These are phyloP conservation scores for Ganoderma multipileum DNA, from an alignment of 1,284 basidiomycete species.

Conservation along the genomic window DNA sequence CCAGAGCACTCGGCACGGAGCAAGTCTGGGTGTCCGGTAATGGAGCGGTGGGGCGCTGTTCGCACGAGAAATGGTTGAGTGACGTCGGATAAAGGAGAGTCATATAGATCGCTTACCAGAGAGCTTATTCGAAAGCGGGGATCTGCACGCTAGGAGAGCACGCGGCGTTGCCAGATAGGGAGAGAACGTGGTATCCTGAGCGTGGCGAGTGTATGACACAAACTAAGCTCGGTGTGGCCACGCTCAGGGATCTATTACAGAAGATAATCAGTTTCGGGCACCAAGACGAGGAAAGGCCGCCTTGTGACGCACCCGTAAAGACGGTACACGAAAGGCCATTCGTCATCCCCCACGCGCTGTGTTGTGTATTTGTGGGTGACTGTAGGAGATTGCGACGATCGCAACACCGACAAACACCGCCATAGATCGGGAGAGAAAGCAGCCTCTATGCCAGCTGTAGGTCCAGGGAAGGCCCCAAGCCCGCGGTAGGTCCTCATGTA, in stretches of 20 bases:
- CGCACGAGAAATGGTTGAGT: neutral
- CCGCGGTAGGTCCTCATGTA: neutral
- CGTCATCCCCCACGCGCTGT: neutral
- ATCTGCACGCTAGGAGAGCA: neutral
- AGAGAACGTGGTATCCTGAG: neutral
- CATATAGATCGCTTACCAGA: neutral
- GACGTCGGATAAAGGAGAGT: neutral
- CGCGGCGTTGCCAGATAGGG: neutral
- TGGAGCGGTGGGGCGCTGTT: neutral
- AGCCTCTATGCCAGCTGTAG: conserved; percentile 8
- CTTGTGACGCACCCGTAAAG: neutral
- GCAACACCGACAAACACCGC: neutral
- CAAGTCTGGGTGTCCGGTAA: neutral
- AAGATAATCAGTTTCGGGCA: neutral
- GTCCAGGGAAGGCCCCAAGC: conserved; percentile 18
- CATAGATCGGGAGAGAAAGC: neutral
- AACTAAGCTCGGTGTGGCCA: neutral
- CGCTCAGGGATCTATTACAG: neutral
- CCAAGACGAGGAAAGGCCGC: neutral
- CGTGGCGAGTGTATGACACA: neutral
- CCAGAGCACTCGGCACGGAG: neutral
- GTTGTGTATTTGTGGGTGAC: conserved; percentile 15
- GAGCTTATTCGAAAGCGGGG: neutral
- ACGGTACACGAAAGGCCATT: neutral
- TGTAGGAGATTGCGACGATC: conserved; percentile 17